Evolutionary conservation across 2,329 filamentous ascomycete genomes (phyloP), one percentile per base, ranked within the genome.

Genomic region (Botrytis tulipae): DNA sequence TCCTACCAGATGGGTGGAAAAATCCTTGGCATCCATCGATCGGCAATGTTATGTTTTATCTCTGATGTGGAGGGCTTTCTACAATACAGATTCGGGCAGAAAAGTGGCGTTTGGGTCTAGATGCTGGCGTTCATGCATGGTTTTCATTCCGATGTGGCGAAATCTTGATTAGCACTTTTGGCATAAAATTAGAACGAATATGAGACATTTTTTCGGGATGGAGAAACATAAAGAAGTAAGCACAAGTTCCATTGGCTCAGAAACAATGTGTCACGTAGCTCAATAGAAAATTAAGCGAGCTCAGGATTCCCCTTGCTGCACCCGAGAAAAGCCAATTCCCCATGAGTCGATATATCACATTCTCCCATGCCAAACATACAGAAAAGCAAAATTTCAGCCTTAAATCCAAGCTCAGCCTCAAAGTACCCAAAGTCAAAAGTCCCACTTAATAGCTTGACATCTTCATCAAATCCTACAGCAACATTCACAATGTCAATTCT

Each of bases 11-110:
- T 25, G 16, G 37, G 32, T 29, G 51, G 18, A 42, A 32, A 8
- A 60, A 70, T 59, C 40, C 67, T n/a, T 70, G 67, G 67, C 4
- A 70, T 57, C n/a, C 25, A 29, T 32, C 9, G 14, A 32, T 70
- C n/a, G 35, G 60, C 5, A 20, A 60, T 18, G 5, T 57, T 25
- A 70, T 70, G 67, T 70, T 70, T 35, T 70, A 70, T 35, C 40
- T 60, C 1, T 70, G 37, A 60, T 22, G 12, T 29, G 7, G 16
- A 4, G 14, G 20, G n/a, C n/a, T 65, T 65, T 32, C 20, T 9
- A n/a, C 35, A 37, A 0, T 20, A n/a, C 37, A 16, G 37, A 29
- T 29, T 32, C 10, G n/a, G 62, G 10, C 7, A 9, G 12, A 4
- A 25, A 37, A 61, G 20, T 61, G 59, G 59, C 18, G 10, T n/a